Evolutionary conservation across 331 rosid species (phyloP).

Genomic region (Cucumis variabilis): DNA sequence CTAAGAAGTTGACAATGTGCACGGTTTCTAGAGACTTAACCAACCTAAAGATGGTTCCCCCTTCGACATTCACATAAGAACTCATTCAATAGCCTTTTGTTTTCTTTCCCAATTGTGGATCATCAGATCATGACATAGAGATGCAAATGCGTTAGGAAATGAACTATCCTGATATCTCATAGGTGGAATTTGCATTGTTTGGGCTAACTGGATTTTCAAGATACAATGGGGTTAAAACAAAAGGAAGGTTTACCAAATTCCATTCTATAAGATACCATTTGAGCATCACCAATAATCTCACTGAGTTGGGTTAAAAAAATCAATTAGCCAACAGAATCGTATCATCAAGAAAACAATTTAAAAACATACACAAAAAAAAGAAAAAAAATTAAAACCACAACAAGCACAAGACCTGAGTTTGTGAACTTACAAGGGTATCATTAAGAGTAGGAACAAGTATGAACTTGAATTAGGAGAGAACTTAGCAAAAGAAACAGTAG

Average conservation of each 20-base stretch:
- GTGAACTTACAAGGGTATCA: slow-evolving; percentile 75
- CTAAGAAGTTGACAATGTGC: neutral
- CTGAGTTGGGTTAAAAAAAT: neutral
- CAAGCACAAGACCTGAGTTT: too few relatives aligned
- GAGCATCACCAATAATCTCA: neutral
- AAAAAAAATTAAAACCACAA: too few relatives aligned
- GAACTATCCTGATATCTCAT: neutral
- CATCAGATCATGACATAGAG: neutral
- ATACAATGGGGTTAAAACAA: neutral
- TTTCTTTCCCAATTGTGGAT: neutral
- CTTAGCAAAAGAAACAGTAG: slow-evolving; percentile 82
- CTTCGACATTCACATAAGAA: neutral
- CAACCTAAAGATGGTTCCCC: neutral
- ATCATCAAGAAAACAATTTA: neutral
- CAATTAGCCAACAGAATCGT: neutral
- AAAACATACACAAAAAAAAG: neutral
- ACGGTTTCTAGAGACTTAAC: neutral
- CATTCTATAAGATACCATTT: neutral
- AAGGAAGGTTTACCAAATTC: neutral
- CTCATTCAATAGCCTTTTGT: neutral
- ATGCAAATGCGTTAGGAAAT: neutral
- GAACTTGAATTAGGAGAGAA: slow-evolving; percentile 93
- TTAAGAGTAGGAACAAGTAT: slow-evolving; percentile 94
- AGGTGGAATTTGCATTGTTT: neutral
- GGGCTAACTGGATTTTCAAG: neutral